These are phyloP conservation scores for Gaultheria prostrata DNA, from an alignment of 148 eudicot species.

Conservation along the genomic window DNA sequence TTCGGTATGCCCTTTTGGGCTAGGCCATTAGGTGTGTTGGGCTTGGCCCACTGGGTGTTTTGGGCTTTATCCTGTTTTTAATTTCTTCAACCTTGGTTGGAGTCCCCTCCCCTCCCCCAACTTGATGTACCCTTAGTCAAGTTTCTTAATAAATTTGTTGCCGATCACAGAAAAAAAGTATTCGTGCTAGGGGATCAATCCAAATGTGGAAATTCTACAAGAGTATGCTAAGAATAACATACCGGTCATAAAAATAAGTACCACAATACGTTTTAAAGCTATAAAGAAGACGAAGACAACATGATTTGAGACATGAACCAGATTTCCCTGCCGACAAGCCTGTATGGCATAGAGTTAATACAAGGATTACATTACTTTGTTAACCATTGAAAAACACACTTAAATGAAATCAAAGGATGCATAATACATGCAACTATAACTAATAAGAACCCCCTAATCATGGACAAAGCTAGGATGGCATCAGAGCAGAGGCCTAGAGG, in stretches of 20 bases:
- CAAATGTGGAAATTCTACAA: not conserved
- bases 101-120: too few species aligned
- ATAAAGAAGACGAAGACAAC: not conserved
- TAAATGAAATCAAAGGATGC: not conserved
- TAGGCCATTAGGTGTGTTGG: too few species aligned
- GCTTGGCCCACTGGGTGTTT: too few species aligned
- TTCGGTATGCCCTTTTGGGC: too few species aligned
- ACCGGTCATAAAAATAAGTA: not conserved
- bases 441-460: not conserved
- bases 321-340: not conserved
- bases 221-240: not conserved
- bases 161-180: too few species aligned
- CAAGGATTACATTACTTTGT: not conserved
- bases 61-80: too few species aligned
- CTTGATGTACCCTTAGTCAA: too few species aligned
- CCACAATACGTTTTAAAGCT: not conserved
- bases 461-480: too few species aligned
- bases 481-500: too few species aligned
- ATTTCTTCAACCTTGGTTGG: too few species aligned
- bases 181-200: too few species aligned
- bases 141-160: too few species aligned
- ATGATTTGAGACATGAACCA: not conserved
- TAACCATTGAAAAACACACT: not conserved
- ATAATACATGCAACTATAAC: not conserved
- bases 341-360: not conserved